phyloP scores from a whole-genome alignment of 805 yeast species.

The Metschnikowia kofuensis region DNA sequence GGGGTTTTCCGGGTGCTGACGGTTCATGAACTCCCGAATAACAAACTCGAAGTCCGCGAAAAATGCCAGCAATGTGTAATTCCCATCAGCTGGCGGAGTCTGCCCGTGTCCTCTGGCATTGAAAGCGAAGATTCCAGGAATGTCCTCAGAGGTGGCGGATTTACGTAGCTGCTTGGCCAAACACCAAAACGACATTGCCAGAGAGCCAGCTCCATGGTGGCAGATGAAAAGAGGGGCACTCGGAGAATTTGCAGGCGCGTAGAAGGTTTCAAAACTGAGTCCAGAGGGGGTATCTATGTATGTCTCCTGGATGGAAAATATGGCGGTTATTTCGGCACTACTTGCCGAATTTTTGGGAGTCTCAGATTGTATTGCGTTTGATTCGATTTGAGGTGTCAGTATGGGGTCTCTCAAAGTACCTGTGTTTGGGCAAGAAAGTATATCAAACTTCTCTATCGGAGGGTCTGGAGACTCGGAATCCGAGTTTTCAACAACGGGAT shows the following conservation, averaged over 20 bases:
- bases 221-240: constrained; percentile 61
- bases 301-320: constrained; percentile 20
- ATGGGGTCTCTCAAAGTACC: no score
- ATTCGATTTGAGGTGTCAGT: no score
- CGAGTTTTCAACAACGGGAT: constrained; percentile 9
- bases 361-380: not conserved
- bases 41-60: constrained; percentile 57
- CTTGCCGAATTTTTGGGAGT: not conserved
- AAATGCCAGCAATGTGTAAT: constrained; percentile 49
- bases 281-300: constrained; percentile 15
- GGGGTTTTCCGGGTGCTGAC: constrained; percentile 12
- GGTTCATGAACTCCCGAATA: constrained; percentile 33
- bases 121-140: constrained; percentile 53
- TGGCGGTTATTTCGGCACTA: not conserved
- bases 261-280: constrained; percentile 46
- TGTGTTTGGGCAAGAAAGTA: no score
- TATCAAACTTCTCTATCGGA: no score
- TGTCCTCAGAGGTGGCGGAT: constrained; percentile 34
- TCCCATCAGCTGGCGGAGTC: constrained; percentile 17
- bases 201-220: constrained; percentile 96
- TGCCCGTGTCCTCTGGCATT: constrained; percentile 88
- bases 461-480: not conserved
- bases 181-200: constrained; percentile 71
- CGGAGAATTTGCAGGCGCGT: constrained; percentile 44
- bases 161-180: constrained; percentile 36